Base-by-base conservation (phyloP, 805 yeast species). In the Priceomyces carsonii region DNA sequence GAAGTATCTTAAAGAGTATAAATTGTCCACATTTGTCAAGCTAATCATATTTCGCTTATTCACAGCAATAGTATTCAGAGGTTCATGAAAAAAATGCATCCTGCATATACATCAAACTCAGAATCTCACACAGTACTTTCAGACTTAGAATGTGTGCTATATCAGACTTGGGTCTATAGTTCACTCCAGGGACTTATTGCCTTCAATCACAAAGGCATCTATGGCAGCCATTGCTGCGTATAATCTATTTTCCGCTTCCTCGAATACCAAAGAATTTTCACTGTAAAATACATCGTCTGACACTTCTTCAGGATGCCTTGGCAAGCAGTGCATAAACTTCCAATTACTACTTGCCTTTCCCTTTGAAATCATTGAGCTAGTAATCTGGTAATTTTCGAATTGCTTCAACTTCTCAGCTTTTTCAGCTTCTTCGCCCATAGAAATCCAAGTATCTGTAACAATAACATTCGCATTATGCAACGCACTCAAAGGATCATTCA, bases 271-370 rank as follows among this genome's bases (percentile, higher is more conserved):
- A 2, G 96, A 87, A 26, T 54, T 53, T 21, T 80, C 79, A 35
- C 89, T 69, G 66, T 91, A 91, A 57, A 93, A 93, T 2, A 93
- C 93, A 29, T 85, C 95, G 59, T 93, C 99, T 24, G 80, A 75
- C 23, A 93, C 99, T 63, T 93, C 99, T 60, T 90, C 96, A 18
- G 79, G 75, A 51, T 93, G 96, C 65, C 99, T 82, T 45, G 99
- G 99, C 48, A 93, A 72, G 63, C 99, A 93, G 61, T 93, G 99
- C 98, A 93, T 90, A 65, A 93, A 93, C 59, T 80, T 87, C 85
- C 91, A 91, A 55, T 76, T 63, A 12, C 68, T 34, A 38, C 73
- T 72, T 28, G 85, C 83, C 28, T 75, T 76, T 5, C 86, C 85
- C 9, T 66, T 53, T 8, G 52, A 36, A 17, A 85, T 76, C 67